phyloP scores from a whole-genome alignment of 768 basidiomycete genomes.

The Mycena polygramma region DNA sequence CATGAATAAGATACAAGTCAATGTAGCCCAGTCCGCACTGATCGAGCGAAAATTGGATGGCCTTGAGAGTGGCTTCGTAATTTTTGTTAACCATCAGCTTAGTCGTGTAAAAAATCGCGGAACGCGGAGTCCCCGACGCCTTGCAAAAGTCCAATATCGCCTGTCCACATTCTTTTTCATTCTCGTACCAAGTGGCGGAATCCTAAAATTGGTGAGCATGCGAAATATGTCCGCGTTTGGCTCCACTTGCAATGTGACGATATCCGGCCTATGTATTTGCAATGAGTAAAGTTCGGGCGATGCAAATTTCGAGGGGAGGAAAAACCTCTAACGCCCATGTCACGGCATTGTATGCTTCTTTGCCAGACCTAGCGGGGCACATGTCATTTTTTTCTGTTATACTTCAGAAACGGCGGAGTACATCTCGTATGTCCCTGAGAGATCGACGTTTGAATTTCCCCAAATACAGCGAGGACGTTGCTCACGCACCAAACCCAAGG shows the following conservation, averaged over 20 bases:
- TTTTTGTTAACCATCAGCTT: constrained; percentile 73
- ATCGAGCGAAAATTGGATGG: constrained; percentile 67
- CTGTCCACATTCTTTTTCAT: constrained; percentile 73
- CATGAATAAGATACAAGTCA: constrained; percentile 81
- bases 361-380: constrained; percentile 48
- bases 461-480: background rate
- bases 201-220: constrained; percentile 49
- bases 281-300: constrained; percentile 21
- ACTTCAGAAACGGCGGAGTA: too few relatives aligned
- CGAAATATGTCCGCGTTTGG: constrained; percentile 37
- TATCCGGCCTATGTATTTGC: constrained; percentile 64
- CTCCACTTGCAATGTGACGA: constrained; percentile 66
- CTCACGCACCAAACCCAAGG: constrained; percentile 65
- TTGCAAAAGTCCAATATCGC: constrained; percentile 71
- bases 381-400: too few relatives aligned
- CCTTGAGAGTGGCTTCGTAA: constrained; percentile 60
- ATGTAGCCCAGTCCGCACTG: constrained; percentile 71
- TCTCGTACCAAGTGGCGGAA: constrained; percentile 69
- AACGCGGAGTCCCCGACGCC: constrained; percentile 62
- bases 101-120: constrained; percentile 77
- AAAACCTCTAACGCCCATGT: constrained; percentile 72
- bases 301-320: constrained; percentile 7
- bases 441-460: constrained; percentile 20
- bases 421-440: constrained; percentile 71
- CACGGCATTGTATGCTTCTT: constrained; percentile 67